Evolutionary conservation across 75 land plant genomes (phyloP).

Genomic region (Picea glauca): DNA sequence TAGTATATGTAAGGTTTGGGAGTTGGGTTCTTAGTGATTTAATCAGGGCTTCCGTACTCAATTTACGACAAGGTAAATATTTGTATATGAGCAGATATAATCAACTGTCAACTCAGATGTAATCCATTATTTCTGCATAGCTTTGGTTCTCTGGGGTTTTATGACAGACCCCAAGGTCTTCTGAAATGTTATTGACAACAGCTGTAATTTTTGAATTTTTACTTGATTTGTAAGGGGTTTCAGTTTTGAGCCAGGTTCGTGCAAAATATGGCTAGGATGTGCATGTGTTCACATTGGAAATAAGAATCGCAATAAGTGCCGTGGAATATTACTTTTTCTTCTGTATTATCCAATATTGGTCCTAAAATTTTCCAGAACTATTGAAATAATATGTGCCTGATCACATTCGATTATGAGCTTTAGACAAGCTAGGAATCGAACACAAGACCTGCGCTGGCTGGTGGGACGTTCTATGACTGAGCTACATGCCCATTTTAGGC

Average conservation of each 20-base stretch:
- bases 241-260: neutral
- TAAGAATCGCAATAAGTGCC: too few species aligned
- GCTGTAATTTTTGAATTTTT: neutral
- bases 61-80: neutral
- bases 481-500: too few species aligned
- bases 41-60: neutral
- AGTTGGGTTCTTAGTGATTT: neutral
- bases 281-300: too few species aligned
- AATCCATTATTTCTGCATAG: neutral
- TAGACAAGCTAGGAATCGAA: too few species aligned
- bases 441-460: too few species aligned
- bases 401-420: too few species aligned
- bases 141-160: neutral
- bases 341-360: too few species aligned
- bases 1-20: neutral
- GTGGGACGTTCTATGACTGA: too few species aligned
- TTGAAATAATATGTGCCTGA: too few species aligned
- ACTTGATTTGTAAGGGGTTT: neutral
- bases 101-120: neutral
- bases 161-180: neutral
- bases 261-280: too few species aligned
- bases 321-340: too few species aligned
- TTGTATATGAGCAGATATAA: neutral
- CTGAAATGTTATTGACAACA: neutral
- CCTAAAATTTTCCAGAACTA: too few species aligned